Evolutionary conservation across 441 rosid genomes (phyloP), one percentile per base, ranked within the genome.

Genomic region (Bocquillonia castaneifolia): DNA sequence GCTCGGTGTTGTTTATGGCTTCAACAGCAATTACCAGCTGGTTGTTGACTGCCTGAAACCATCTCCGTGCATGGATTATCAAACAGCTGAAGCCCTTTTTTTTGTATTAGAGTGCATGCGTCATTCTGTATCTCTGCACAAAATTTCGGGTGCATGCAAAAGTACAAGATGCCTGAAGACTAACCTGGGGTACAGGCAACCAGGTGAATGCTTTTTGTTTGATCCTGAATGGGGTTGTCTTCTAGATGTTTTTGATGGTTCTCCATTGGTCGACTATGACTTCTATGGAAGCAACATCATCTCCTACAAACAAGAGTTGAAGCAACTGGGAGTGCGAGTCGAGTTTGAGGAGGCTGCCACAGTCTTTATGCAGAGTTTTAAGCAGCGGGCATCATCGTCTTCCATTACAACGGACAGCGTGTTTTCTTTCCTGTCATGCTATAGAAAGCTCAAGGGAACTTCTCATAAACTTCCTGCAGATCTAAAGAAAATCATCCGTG

Each of bases 181-280:
- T 0, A 72, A 61, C 48, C 28, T 42, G 1, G 92, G 88, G n/a
- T 84, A 70, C 72, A 85, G 57, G 68, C 31, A 34, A 6, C 90
- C 91, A 1, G 69, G 68, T 9, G 88, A 85, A 10, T 83, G 94
- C 72, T 90, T 79, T 78, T 61, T 83, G 69, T 60, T 66, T 47
- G 85, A 88, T 74, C 73, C 77, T 10, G 79, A 80, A 47, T 85
- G 92, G 91, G 85, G 84, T 44, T 78, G 77, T 45, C 81, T 86
- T 70, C 66, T 88, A 0, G 69, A 78, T 25, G 79, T 88, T 66
- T 84, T 86, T 58, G 58, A 60, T 48, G 64, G 68, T 70, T 79
- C 83, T 63, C 84, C 91, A 10, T 18, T 87, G 59, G 69, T 91
- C 14, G 84, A 85, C 13, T 55, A 51, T 26, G 44, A 28, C 6